Conservation (phyloP, 164 flowering plant genomes). For the Stephania yunnanensis region DNA sequence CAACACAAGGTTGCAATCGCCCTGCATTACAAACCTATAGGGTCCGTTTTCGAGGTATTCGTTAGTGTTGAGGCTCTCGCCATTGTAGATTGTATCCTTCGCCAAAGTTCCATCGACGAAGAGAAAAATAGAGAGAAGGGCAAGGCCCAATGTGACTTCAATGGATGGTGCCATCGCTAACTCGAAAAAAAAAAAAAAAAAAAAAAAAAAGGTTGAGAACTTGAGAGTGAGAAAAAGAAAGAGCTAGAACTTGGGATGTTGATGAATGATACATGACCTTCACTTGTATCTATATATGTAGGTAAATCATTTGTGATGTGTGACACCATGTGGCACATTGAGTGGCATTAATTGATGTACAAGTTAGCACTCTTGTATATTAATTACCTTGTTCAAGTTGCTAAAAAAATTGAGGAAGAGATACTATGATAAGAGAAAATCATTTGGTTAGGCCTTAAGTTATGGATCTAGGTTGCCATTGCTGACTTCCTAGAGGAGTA, state of each 20-base stretch:
- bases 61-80: constrained; percentile 14
- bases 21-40: constrained; percentile 19
- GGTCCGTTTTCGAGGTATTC: constrained; percentile 22
- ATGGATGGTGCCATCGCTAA: not conserved
- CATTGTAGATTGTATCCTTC: constrained; percentile 16
- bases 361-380: not conserved
- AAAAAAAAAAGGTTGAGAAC: not conserved
- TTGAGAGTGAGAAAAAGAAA: too few relatives aligned
- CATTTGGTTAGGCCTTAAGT: too few relatives aligned
- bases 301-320: not conserved
- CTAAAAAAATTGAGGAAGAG: not conserved
- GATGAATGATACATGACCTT: too few relatives aligned
- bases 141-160: not conserved
- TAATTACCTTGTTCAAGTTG: not conserved
- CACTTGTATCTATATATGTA: not conserved
- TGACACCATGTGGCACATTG: not conserved
- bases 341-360: not conserved
- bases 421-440: too few relatives aligned
- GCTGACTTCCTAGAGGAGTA: not conserved
- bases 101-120: not conserved
- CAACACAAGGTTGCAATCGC: constrained; percentile 21
- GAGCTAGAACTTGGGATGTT: too few relatives aligned
- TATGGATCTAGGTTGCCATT: not conserved
- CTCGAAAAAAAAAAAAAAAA: not conserved
- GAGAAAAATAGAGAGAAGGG: not conserved